Evolutionary conservation across 768 basidiomycete genomes (phyloP), one percentile per base, ranked within the genome.

Genomic region (Lactarius trivialis): DNA sequence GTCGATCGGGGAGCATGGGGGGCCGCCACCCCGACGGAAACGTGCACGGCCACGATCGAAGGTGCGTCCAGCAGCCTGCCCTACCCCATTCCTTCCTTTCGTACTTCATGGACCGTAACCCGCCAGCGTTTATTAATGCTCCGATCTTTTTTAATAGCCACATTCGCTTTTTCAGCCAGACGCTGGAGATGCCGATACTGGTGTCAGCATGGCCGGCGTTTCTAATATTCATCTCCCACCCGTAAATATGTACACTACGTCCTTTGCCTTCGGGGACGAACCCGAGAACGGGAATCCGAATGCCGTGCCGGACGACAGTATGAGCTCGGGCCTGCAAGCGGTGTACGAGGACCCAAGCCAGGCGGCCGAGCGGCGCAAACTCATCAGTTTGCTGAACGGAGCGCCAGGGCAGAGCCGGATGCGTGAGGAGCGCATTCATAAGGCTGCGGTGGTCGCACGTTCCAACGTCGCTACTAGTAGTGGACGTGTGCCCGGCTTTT

Each of bases 91-190:
- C 32, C 49, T n/a, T n/a, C n/a, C n/a, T n/a, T n/a, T n/a, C n/a
- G n/a, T n/a, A n/a, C n/a, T n/a, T n/a, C n/a, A n/a, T n/a, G n/a
- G n/a, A 7, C 41, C 26, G 3, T 54, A 39, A 41, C 48, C 30
- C 24, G 28, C 43, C 33, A 33, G 39, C 28, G 12, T 32, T 24
- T 33, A 28, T 56, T 60, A 12, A 41, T 19, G 34, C 33, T 49
- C 33, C 11, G 21, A 45, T 15, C 24, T 54, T 21, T 55, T 59
- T 48, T 6, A n/a, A 26, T 63, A 80, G 79, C 63, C 70, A 36
- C 72, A 74, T 56, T 75, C 78, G 6, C 74, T 78, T 33, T 74
- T 79, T 51, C 64, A 73, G 3, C 79, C 79, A 0, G 71, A 69
- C 45, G 71, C 76, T 39, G 56, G 43, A 15, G 55, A 17, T 50